A percentile compares a stretch with the other conserved stretches of the same genome.
Conservation (phyloP, 805 yeast species). For the Cyberlindnera maclurae region DNA sequence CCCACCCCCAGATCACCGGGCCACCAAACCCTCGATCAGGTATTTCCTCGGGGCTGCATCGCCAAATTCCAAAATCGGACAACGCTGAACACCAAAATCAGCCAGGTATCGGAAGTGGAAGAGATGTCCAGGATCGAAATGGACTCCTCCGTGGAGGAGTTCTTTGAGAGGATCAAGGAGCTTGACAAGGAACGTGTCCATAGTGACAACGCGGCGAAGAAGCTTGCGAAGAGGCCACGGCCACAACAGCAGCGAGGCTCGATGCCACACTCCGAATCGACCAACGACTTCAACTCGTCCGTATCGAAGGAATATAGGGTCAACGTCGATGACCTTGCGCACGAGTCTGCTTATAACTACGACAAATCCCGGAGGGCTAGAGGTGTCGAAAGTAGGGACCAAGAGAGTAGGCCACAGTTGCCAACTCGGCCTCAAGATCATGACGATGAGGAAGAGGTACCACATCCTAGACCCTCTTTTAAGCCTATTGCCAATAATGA, state of each 20-base stretch:
- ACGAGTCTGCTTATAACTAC: conserved; percentile 55
- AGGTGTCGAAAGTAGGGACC: background rate
- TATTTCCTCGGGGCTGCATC: no score
- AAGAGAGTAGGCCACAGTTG: no score
- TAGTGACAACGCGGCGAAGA: conserved; percentile 5
- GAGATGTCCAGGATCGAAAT: conserved; percentile 3
- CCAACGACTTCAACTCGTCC: conserved; percentile 14
- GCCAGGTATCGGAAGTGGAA: no score
- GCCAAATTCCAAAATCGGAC: no score
- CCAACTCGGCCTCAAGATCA: background rate
- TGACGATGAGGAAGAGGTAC: background rate
- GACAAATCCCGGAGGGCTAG: conserved; percentile 29
- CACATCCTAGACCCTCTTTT: no score
- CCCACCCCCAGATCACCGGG: no score
- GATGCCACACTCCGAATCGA: conserved; percentile 13
- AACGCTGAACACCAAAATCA: no score
- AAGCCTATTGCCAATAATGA: background rate
- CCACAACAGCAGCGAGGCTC: background rate
- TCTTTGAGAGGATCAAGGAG: conserved; percentile 10
- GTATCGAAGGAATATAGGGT: conserved; percentile 41
- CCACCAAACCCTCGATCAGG: no score
- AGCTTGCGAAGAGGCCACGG: background rate
- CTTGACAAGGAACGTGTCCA: conserved; percentile 10
- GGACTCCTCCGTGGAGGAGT: conserved; percentile 11
- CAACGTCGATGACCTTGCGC: conserved; percentile 38